Conservation (phyloP, 345 rosid species). For the Hypericum perforatum region DNA sequence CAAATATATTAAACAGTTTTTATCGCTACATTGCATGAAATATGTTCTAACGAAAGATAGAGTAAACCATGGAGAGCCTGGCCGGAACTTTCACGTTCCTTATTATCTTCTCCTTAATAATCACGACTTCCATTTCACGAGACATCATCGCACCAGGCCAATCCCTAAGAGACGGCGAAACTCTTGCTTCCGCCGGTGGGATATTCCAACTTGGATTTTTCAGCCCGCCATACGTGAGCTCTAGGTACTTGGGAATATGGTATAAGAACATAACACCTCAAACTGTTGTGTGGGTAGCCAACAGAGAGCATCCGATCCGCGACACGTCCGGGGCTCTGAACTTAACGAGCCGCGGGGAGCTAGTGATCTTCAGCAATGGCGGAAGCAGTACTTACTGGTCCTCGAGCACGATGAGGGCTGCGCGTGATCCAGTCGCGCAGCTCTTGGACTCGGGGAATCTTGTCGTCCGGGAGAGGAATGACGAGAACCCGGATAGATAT, state of each 20-base stretch:
- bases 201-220: constrained; percentile 1
- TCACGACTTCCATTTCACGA: too few relatives aligned
- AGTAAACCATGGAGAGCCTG: too few relatives aligned
- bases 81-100: too few relatives aligned
- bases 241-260: not conserved
- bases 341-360: not conserved
- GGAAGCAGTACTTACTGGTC: not conserved
- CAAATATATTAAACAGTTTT: too few relatives aligned
- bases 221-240: not conserved
- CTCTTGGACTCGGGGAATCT: not conserved
- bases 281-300: constrained; percentile 1
- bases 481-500: too few relatives aligned
- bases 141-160: too few relatives aligned
- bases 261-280: not conserved
- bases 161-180: too few relatives aligned
- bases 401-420: not conserved
- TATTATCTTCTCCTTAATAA: too few relatives aligned
- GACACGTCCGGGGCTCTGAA: not conserved
- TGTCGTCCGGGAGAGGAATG: too few relatives aligned
- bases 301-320: not conserved
- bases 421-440: not conserved
- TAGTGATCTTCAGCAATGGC: not conserved
- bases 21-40: too few relatives aligned
- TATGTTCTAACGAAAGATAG: too few relatives aligned
- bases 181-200: too few relatives aligned